Base-by-base conservation (phyloP, 495 filamentous ascomycete species). In the Astrothelium subdiscretum region DNA sequence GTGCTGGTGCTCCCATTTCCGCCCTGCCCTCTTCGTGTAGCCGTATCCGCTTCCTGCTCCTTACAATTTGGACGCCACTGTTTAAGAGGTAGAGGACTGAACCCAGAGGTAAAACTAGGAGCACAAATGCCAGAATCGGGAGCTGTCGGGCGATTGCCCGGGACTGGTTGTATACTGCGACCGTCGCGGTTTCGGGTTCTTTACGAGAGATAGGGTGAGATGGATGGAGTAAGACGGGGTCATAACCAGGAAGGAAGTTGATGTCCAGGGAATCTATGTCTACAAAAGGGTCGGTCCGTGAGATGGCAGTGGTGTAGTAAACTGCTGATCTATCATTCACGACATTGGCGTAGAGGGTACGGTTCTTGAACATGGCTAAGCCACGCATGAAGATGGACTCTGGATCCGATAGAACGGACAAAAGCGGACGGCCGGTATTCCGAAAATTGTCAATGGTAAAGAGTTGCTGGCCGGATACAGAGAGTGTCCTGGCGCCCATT, bases 381-480 rank as follows among this genome's bases (percentile, higher is more conserved):
- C 85, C 94, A 38, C 82, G 79, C 61, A 95, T 88, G 74, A 97
- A 97, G 67, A 97, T 87, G 63, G 87, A 90, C 24, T 86, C 81
- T 3, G 86, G 87, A 63, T 96, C 92, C 12, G 92, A 88, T 20
- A 97, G 79, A 43, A 96, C 77, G 31, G 85, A 80, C 44, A 97
- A 81, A 31, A 97, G 74, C 0, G 92, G 91, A 31, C 85, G 83
- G 1, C 84, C 85, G 0, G 88, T 94, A 62, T 88, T 84, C 22
- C 90, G 83, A 72, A 96, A 97, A 29, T 81, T 77, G 73, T 98
- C 94, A 58, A 91, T 85, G 68, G 83, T 81, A 71, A 96, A 98
- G 27, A 98, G 77, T 69, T 98, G 94, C 42, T 87, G 79, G 8
- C 92, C 94, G 1, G 91, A 95, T 64, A 79, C 80, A 51, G 87